Evolutionary conservation across 192 early-diverging fungal genomes (phyloP).

Genomic region (Piromyces sp.): DNA sequence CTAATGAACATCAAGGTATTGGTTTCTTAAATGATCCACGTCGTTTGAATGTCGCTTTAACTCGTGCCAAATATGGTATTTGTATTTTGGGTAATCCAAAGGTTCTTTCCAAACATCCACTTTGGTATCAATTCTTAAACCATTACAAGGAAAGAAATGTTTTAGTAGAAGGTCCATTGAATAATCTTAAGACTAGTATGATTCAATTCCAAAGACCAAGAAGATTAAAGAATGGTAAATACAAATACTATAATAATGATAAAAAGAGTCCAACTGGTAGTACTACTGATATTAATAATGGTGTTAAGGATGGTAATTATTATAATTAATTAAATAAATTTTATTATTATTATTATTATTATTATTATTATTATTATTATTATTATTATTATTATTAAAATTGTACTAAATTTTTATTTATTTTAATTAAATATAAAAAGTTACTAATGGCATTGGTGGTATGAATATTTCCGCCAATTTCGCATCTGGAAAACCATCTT

Average conservation of each 20-base stretch:
- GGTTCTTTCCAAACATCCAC: slow-evolving; percentile 74
- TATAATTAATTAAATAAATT: too few relatives aligned
- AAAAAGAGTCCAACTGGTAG: not conserved
- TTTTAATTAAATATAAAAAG: not conserved
- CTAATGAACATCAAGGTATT: slow-evolving; percentile 94
- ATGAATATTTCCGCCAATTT: not conserved
- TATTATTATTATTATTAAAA: too few relatives aligned
- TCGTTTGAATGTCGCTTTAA: slow-evolving; percentile 79
- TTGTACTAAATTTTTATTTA: too few relatives aligned
- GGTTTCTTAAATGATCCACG: slow-evolving; percentile 81
- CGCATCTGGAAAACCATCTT: not conserved
- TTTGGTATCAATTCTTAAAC: slow-evolving; percentile 93
- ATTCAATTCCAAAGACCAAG: slow-evolving; percentile 57
- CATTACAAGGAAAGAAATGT: slow-evolving; percentile 77
- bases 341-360: too few relatives aligned
- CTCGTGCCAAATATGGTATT: slow-evolving; percentile 83
- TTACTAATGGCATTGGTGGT: not conserved
- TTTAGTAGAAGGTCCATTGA: slow-evolving; percentile 82
- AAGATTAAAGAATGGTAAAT: slow-evolving; percentile 1
- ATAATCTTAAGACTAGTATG: slow-evolving; percentile 69
- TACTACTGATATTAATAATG: not conserved
- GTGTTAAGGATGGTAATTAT: not conserved
- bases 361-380: too few relatives aligned
- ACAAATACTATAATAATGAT: not conserved
- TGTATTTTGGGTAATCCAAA: slow-evolving; percentile 89